phyloP scores from a whole-genome alignment of 495 filamentous ascomycete species.

The Lophiotrema nucula region DNA sequence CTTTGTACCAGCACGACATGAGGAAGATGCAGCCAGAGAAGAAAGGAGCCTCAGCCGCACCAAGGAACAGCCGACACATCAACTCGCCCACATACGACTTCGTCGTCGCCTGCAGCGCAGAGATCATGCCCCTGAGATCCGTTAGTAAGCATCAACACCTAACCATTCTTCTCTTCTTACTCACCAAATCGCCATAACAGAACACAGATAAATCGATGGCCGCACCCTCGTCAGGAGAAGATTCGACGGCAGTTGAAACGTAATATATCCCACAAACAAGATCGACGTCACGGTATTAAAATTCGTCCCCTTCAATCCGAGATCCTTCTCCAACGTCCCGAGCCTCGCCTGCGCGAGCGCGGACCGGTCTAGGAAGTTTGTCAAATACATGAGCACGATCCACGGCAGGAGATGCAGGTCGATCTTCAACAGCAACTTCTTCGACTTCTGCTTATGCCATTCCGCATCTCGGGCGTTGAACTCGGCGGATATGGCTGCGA shows the following conservation, averaged over 20 bases:
- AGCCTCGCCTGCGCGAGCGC: neutral
- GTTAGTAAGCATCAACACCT: too few relatives aligned
- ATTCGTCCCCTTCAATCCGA: neutral
- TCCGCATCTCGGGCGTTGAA: constrained; percentile 43
- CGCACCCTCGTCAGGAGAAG: neutral
- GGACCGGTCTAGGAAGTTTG: constrained; percentile 5
- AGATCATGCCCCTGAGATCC: constrained; percentile 6
- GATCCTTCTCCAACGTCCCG: constrained; percentile 3
- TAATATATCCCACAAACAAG: constrained; percentile 3
- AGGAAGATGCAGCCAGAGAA: constrained; percentile 60
- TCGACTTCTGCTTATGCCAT: neutral
- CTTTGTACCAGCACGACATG: constrained; percentile 32
- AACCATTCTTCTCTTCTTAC: too few relatives aligned
- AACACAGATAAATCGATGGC: neutral
- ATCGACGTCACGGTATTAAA: constrained; percentile 4
- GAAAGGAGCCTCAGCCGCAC: constrained; percentile 76
- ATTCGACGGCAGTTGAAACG: constrained; percentile 3
- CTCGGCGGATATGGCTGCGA: too few relatives aligned
- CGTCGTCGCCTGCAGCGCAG: constrained; percentile 6
- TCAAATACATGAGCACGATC: constrained; percentile 6
- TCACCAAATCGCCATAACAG: too few relatives aligned
- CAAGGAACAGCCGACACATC: constrained; percentile 69
- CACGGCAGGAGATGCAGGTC: neutral
- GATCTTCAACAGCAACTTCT: constrained; percentile 5
- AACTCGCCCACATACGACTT: constrained; percentile 6